A percentile compares a stretch with the other conserved stretches of the same genome.
Conservation (phyloP, 352 stramenopile species). For the Globisporangium camurandrum region DNA sequence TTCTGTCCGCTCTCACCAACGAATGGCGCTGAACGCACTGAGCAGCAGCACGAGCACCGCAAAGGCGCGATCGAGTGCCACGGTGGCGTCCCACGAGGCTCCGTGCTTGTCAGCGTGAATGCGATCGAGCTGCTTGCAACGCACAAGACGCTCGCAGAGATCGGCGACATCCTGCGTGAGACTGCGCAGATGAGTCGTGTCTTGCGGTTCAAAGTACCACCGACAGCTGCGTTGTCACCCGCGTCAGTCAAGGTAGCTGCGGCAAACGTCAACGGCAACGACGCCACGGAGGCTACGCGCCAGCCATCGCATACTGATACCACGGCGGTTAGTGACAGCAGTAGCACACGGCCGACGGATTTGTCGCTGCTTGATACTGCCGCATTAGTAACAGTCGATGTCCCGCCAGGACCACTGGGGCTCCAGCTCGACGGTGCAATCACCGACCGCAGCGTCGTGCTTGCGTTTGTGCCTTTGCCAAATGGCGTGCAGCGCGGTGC, state of each 20-base stretch:
- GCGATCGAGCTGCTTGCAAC: conserved; percentile 33
- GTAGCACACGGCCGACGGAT: conserved; percentile 2
- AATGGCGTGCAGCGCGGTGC: conserved; percentile 44
- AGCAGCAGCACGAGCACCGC: conserved; percentile 13
- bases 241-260: background rate
- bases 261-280: background rate
- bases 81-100: conserved; percentile 29
- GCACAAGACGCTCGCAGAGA: conserved; percentile 30
- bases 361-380: background rate
- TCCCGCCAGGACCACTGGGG: conserved; percentile 51
- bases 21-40: too few species aligned
- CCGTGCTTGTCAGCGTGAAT: conserved; percentile 58
- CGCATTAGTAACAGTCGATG: conserved; percentile 25
- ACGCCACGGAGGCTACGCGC: background rate
- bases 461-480: conserved; percentile 50
- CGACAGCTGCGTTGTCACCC: background rate
- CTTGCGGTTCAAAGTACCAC: conserved; percentile 37
- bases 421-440: conserved; percentile 55
- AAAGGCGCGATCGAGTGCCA: conserved; percentile 42
- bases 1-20: conserved; percentile 42
- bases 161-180: conserved; percentile 42
- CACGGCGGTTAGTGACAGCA: background rate
- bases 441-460: conserved; percentile 40
- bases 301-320: too few species aligned
- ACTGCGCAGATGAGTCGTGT: conserved; percentile 28